Conservation (phyloP, 129 eudicot species). For the Silybum marianum region DNA sequence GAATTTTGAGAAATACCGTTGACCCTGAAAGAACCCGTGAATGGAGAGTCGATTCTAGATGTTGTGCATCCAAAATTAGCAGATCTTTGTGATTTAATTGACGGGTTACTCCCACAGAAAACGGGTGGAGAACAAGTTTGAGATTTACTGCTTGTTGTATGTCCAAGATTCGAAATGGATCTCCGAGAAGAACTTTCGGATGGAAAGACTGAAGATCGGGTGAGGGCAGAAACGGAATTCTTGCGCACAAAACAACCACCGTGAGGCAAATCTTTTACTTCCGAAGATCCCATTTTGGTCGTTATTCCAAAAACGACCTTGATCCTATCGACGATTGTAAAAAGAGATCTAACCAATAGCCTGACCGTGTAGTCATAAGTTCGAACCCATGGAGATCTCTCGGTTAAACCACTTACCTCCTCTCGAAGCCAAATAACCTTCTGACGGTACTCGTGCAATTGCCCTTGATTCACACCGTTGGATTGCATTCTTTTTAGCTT, state of each 20-base stretch:
- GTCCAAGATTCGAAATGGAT: conserved; percentile 59
- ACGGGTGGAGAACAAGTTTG: conserved; percentile 30
- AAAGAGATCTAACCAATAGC: conserved; percentile 69
- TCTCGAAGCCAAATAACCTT: conserved; percentile 91
- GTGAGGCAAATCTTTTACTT: conserved; percentile 16
- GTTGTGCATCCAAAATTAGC: conserved; percentile 60
- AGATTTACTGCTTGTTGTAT: conserved; percentile 22
- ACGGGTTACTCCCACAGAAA: conserved; percentile 41
- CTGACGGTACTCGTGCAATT: conserved; percentile 70
- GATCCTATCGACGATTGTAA: conserved; percentile 68
- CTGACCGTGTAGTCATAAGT: conserved; percentile 73
- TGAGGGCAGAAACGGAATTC: conserved; percentile 47
- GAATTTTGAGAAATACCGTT: conserved; percentile 27
- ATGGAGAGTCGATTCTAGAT: conserved; percentile 47
- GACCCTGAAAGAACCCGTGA: conserved; percentile 41
- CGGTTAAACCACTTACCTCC: conserved; percentile 65
- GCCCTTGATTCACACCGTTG: conserved; percentile 54
- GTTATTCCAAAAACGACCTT: conserved; percentile 51
- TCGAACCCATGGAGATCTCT: conserved; percentile 86
- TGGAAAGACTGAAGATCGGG: conserved; percentile 55
- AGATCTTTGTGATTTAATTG: conserved; percentile 33
- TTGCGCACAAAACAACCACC: conserved; percentile 42
- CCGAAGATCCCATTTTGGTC: conserved; percentile 19
- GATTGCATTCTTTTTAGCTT: conserved; percentile 65
- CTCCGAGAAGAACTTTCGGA: conserved; percentile 54